phyloP scores from a whole-genome alignment of 2,329 filamentous ascomycete species.

The Elsinoe ampelina region DNA sequence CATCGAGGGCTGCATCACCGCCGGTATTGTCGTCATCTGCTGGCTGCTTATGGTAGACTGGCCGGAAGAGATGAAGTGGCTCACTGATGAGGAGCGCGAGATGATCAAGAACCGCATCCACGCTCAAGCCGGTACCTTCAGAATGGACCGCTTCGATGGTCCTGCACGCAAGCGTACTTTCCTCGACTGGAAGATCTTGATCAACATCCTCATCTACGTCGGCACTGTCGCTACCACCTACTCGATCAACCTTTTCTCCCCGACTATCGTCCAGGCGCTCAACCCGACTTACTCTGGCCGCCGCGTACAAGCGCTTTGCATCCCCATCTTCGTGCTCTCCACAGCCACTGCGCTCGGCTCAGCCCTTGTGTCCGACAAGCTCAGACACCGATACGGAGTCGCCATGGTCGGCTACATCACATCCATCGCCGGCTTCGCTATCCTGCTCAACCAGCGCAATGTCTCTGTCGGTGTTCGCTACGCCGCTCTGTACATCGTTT shows the following conservation, averaged over 20 bases:
- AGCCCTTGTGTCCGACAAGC: conserved; percentile 27
- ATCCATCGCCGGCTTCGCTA: conserved; percentile 20
- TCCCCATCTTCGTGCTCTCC: conserved; percentile 25
- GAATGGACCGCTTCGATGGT: conserved; percentile 24
- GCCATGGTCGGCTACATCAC: conserved; percentile 20
- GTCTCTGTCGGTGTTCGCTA: conserved; percentile 21
- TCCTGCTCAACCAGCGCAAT: conserved; percentile 26
- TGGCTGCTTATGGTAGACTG: conserved; percentile 26
- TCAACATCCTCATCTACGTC: conserved; percentile 28
- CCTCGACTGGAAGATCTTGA: conserved; percentile 27
- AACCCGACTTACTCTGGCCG: conserved; percentile 24
- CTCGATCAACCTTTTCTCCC: conserved; percentile 30
- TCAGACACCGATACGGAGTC: conserved; percentile 27
- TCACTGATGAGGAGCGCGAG: conserved; percentile 25
- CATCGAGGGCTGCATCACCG: conserved; percentile 26
- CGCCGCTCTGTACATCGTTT: conserved; percentile 23
- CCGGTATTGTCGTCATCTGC: conserved; percentile 24
- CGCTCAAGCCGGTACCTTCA: conserved; percentile 29
- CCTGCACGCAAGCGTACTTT: conserved; percentile 26
- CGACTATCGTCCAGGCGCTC: conserved; percentile 42
- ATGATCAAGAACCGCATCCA: conserved; percentile 28
- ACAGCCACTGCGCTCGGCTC: conserved; percentile 25
- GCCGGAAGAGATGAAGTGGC: conserved; percentile 27
- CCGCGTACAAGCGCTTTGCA: conserved; percentile 22
- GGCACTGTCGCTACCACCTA: conserved; percentile 25